Evolutionary conservation across 2,329 filamentous ascomycete genomes (phyloP), one percentile per base, ranked within the genome.

Genomic region (Dothidotthia symphoricarpi): DNA sequence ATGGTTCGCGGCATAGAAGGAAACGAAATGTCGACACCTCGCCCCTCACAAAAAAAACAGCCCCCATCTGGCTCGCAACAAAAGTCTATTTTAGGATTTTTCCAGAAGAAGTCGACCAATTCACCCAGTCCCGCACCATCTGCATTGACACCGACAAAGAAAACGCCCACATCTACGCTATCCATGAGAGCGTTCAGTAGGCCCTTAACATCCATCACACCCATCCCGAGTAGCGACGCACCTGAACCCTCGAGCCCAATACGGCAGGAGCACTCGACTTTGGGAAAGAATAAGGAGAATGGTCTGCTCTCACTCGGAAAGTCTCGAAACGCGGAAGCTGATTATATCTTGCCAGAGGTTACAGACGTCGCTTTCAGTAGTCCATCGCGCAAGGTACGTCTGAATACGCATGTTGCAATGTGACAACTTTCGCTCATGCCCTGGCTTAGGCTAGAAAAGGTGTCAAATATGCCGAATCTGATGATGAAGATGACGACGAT

Each of bases 401-500:
- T 12, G 12, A 34, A 3, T 11, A 12, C 6, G 19, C 27, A 24
- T 13, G 13, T 31, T 25, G 26, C 17, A 16, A 16, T 14, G 6
- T 28, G 6, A 15, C 8, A 12, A 24, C 28, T 11, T 28, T 2
- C 29, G 19, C 43, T 57, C 24, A 57, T 35, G n/a, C 24, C 24
- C n/a, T 12, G 8, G 16, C 29, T 2, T 31, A 82, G 75, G 75
- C 73, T 10, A 82, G 80, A 63, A 84, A 82, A 55, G 66, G 74
- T 30, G 77, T 93, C 50, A 93, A 78, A 63, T 97, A 97, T 64
- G 83, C 85, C 48, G 90, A 96, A 58, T 89, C 87, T 1, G 88
- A 87, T 29, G 85, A 87, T 30, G n/a, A n/a, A n/a, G 52, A 78
- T 13, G 85, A 88, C 33, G 84, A 90, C 15, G 81, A 83, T 29